Evolutionary conservation across 805 yeast species (phyloP).

Genomic region (Candida suzukii): DNA sequence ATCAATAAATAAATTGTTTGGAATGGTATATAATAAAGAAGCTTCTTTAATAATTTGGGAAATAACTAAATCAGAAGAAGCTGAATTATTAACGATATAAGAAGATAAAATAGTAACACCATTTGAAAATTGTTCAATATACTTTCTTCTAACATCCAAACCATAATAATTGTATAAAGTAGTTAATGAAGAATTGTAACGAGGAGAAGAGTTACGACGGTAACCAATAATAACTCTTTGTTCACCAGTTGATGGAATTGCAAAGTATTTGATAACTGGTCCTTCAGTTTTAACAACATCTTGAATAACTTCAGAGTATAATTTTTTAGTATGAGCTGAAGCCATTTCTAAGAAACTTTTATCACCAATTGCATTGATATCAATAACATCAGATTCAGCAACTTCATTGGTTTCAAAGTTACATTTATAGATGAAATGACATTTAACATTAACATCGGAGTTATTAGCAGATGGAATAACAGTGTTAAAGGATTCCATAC

Average conservation of each 20-base stretch:
- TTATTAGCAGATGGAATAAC: conserved; percentile 44
- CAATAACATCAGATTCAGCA: conserved; percentile 31
- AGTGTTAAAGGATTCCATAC: conserved; percentile 77
- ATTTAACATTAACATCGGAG: conserved; percentile 35
- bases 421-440: conserved; percentile 81
- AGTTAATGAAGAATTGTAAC: conserved; percentile 80
- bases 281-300: conserved; percentile 74
- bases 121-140: conserved; percentile 89
- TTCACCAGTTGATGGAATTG: conserved; percentile 74
- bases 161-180: conserved; percentile 87
- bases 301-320: conserved; percentile 66
- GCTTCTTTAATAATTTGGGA: conserved; percentile 92
- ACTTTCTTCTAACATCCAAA: conserved; percentile 77
- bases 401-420: conserved; percentile 31
- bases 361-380: conserved; percentile 70
- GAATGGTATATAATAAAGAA: conserved; percentile 84
- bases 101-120: conserved; percentile 83
- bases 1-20: conserved; percentile 73
- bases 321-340: conserved; percentile 67
- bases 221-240: conserved; percentile 85
- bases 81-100: conserved; percentile 69
- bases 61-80: conserved; percentile 63
- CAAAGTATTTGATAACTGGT: conserved; percentile 84
- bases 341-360: conserved; percentile 70
- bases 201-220: conserved; percentile 76